Percentiles rank a stretch among this genome's conserved stretches.
phyloP scores from a whole-genome alignment of 768 basidiomycete genomes.

The Termitomyces bulborhizus region DNA sequence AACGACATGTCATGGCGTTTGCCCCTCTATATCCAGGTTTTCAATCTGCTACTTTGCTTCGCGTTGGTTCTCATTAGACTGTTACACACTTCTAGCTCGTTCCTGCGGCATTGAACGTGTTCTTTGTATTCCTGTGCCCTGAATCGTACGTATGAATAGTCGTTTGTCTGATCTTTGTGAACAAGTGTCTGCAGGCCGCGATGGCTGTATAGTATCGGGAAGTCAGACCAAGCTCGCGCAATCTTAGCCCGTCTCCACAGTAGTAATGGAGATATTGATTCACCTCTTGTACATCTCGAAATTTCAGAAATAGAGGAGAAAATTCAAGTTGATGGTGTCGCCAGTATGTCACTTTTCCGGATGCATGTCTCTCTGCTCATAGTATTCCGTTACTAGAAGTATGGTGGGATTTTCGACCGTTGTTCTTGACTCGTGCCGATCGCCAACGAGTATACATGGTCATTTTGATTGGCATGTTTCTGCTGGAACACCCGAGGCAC shows the following conservation, averaged over 20 bases:
- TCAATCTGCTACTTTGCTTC: neutral
- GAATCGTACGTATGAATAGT: conserved; percentile 33
- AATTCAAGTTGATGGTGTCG: conserved; percentile 37
- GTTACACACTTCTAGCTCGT: conserved; percentile 22
- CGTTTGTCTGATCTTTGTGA: neutral
- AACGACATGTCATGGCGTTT: conserved; percentile 43
- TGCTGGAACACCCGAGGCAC: neutral
- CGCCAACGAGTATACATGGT: conserved; percentile 45
- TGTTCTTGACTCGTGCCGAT: conserved; percentile 40
- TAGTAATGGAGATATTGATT: conserved; percentile 35
- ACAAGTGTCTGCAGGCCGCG: conserved; percentile 30
- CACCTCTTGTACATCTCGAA: conserved; percentile 45
- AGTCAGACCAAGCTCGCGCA: conserved; percentile 30
- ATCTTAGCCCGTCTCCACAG: conserved; percentile 47
- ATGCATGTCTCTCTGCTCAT: neutral
- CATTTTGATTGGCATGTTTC: conserved; percentile 36
- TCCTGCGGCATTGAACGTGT: conserved; percentile 41
- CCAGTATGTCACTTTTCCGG: conserved; percentile 27
- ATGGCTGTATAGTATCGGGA: conserved; percentile 47
- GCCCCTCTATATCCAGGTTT: conserved; percentile 43
- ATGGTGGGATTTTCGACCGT: conserved; percentile 51
- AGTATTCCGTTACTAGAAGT: conserved; percentile 20
- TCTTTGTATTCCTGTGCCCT: conserved; percentile 40
- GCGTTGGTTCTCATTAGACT: neutral
- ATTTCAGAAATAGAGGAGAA: conserved; percentile 49